Conservation (phyloP, 1,284 basidiomycete species). For the Exobasidium cylindrosporum region DNA sequence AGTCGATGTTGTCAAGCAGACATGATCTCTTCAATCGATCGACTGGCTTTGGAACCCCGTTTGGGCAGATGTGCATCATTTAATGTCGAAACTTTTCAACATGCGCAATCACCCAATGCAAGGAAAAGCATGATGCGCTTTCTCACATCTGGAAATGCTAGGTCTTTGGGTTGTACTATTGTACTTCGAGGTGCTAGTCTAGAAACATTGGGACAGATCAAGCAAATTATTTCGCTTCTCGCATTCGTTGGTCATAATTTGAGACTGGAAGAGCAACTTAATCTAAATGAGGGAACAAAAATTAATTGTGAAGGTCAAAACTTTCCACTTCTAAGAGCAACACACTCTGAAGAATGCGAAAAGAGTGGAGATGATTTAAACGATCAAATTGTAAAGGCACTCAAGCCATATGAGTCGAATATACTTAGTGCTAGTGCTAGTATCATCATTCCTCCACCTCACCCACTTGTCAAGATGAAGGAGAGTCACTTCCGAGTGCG, state of each 20-base stretch:
- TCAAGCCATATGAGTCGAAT: conserved; percentile 76
- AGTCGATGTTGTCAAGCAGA: conserved; percentile 92
- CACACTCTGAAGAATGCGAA: background rate
- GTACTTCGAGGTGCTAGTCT: conserved; percentile 84
- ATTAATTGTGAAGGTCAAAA: background rate
- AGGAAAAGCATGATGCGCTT: conserved; percentile 97
- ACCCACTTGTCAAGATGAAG: conserved; percentile 79
- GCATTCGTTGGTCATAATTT: conserved; percentile 84
- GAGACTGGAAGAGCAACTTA: conserved; percentile 88
- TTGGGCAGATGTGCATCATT: conserved; percentile 87
- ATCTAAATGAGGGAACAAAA: conserved; percentile 71
- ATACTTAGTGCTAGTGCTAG: conserved; percentile 88
- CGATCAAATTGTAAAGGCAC: conserved; percentile 59
- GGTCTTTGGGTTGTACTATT: conserved; percentile 89
- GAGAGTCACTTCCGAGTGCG: conserved; percentile 54
- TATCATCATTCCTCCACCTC: conserved; percentile 81
- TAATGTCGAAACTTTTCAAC: conserved; percentile 88
- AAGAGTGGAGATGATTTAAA: background rate
- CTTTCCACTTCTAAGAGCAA: background rate
- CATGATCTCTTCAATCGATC: conserved; percentile 91
- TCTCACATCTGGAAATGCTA: conserved; percentile 73
- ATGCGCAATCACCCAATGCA: conserved; percentile 80
- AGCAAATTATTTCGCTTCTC: conserved; percentile 87
- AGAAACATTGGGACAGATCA: conserved; percentile 75
- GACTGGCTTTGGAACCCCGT: conserved; percentile 81